These are phyloP conservation scores for Hyaloscypha variabilis DNA, from an alignment of 495 filamentous ascomycete species.

Conservation along the genomic window DNA sequence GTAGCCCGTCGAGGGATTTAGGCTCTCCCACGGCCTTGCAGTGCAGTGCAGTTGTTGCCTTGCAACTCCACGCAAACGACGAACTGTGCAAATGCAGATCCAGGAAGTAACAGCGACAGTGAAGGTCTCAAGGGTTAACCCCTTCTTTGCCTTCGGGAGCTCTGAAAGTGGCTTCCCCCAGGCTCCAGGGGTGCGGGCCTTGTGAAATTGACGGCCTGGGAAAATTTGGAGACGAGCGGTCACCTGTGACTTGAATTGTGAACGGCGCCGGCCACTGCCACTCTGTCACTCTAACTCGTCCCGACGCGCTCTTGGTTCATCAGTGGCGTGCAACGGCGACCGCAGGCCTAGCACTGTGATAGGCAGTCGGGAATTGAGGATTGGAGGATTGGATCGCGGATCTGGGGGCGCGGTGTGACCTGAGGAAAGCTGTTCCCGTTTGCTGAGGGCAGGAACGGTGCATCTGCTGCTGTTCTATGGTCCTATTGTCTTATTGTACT, in stretches of 20 bases:
- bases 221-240: slow-evolving; percentile 10
- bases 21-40: neutral
- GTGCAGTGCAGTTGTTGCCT: neutral
- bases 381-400: neutral
- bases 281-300: neutral
- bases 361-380: neutral
- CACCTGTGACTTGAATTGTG: neutral
- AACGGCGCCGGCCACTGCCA: neutral
- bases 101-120: slow-evolving; percentile 7
- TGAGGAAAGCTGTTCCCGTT: neutral
- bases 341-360: neutral
- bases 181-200: neutral
- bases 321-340: slow-evolving; percentile 1
- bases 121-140: slow-evolving; percentile 9
- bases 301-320: neutral
- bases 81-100: neutral
- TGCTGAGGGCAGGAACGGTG: neutral
- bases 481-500: neutral
- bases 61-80: neutral
- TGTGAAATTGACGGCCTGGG: neutral
- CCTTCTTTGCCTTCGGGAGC: slow-evolving; percentile 9
- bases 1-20: slow-evolving; percentile 1
- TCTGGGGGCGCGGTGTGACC: neutral
- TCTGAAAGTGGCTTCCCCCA: neutral
- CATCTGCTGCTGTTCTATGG: slow-evolving; percentile 1